Conservation (phyloP, 2,329 filamentous ascomycete species). For the Penicillium brasilianum region DNA sequence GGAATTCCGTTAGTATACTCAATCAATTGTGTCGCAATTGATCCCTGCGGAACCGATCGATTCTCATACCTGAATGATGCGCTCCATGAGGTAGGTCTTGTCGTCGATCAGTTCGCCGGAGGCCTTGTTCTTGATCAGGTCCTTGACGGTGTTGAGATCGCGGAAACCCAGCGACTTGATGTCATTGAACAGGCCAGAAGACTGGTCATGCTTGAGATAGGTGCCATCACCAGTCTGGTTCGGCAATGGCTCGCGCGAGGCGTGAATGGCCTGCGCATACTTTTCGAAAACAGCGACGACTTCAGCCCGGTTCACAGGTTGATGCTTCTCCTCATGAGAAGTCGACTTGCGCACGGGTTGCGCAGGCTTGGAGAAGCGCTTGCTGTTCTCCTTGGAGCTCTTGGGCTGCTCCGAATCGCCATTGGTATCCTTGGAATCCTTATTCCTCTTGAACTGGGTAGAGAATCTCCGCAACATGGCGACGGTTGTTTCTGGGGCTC, state of each 20-base stretch:
- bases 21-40: neutral
- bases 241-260: slow-evolving; percentile 66
- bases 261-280: slow-evolving; percentile 55
- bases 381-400: slow-evolving; percentile 37
- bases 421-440: slow-evolving; percentile 41
- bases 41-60: neutral
- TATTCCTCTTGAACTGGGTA: slow-evolving; percentile 46
- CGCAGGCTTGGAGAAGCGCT: slow-evolving; percentile 41
- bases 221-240: slow-evolving; percentile 67
- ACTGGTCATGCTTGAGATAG: slow-evolving; percentile 58
- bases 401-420: slow-evolving; percentile 40
- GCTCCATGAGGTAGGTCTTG: slow-evolving; percentile 78
- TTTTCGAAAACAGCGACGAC: slow-evolving; percentile 49
- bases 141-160: slow-evolving; percentile 68
- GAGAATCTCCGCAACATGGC: slow-evolving; percentile 50
- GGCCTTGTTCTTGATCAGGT: slow-evolving; percentile 65
- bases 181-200: slow-evolving; percentile 61
- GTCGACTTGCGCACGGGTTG: slow-evolving; percentile 30
- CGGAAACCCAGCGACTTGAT: slow-evolving; percentile 59
- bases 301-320: slow-evolving; percentile 45
- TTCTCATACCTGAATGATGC: slow-evolving; percentile 62
- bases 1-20: neutral
- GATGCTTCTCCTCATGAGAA: slow-evolving; percentile 34
- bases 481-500: slow-evolving; percentile 19
- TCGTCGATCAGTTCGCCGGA: slow-evolving; percentile 72